Base-by-base conservation (phyloP, 2,329 filamentous ascomycete genomes). In the Stachybotrys chartarum region DNA sequence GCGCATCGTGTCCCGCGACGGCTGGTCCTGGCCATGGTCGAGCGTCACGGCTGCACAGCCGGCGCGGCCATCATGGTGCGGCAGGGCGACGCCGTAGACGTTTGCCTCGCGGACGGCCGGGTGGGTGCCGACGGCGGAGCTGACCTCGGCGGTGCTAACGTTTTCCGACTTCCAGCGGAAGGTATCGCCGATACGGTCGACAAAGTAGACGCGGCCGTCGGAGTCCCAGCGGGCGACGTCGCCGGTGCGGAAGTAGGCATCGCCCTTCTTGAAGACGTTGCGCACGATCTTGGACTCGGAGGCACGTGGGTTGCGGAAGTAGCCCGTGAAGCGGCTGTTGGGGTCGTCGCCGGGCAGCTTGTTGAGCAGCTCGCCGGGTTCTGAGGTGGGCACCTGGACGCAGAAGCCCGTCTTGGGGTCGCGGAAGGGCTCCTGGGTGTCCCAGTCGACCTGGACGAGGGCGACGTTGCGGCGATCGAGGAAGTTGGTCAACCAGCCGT, bases 131-230 rank as follows among this genome's bases (percentile, higher is more conserved):
- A 96, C 71, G 0, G 83, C 83, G 65, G 91, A 83, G n/a, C 86
- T 82, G 17, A 96, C 91, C 69, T 96, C 91, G 52, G 81, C 84
- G 0, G 89, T 92, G 3, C 87, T 90, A 1, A 93, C 88, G 63
- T 93, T 93, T 70, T 93, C 88, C 52, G 85, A 86, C 74, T 94
- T 90, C 87, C 87, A 91, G 51, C 87, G 82, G 73, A 87, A 91
- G 0, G 87, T 90, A 65, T 91, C 87, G 55, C 87, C 87, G 58
- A 91, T 86, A 51, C 87, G 85, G 71, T 96, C 91, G 55, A 85
- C 83, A 73, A 96, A 96, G 75, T 80, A 94, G 68, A 85, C 81
- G 3, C 85, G 77, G 6, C 90, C 90, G 56, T 94, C 85, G 1
- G 59, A 56, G 60, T 91, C 87, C 73, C 80, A 82, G n/a, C 85